Percentiles rank a stretch among this genome's conserved stretches.
Conservation (phyloP, 495 filamentous ascomycete genomes). For the Annulohypoxylon stygium region DNA sequence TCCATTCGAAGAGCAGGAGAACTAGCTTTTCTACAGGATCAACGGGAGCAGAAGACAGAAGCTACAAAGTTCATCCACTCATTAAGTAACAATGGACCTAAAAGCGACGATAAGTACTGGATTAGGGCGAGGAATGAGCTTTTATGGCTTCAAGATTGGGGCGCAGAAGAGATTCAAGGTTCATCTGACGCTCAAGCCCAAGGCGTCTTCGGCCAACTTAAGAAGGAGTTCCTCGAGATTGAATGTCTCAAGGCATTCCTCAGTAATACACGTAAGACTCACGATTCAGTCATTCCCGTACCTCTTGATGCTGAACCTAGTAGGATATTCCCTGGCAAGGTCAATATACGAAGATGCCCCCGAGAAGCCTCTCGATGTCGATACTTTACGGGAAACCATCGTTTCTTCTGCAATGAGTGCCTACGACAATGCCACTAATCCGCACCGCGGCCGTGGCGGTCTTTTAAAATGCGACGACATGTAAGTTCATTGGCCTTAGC, state of each 20-base stretch:
- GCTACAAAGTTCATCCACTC: slow-evolving; percentile 72
- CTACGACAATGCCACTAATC: slow-evolving; percentile 93
- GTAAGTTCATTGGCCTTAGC: slow-evolving; percentile 60
- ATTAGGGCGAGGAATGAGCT: slow-evolving; percentile 72
- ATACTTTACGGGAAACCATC: slow-evolving; percentile 73
- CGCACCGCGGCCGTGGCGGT: slow-evolving; percentile 83
- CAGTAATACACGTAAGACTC: slow-evolving; percentile 71
- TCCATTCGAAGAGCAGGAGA: slow-evolving; percentile 71
- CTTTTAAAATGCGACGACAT: slow-evolving; percentile 88
- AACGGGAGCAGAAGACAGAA: slow-evolving; percentile 75
- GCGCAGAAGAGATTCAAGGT: slow-evolving; percentile 58
- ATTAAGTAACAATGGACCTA: slow-evolving; percentile 62
- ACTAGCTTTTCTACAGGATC: slow-evolving; percentile 67
- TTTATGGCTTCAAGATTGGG: slow-evolving; percentile 88
- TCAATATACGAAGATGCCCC: slow-evolving; percentile 74
- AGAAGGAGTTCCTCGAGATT: slow-evolving; percentile 72
- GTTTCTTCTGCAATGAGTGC: slow-evolving; percentile 75
- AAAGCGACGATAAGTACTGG: slow-evolving; percentile 78
- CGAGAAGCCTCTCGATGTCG: slow-evolving; percentile 63
- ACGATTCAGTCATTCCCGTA: not conserved
- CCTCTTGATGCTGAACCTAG: slow-evolving; percentile 35
- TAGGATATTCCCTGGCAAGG: slow-evolving; percentile 75
- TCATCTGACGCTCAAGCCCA: slow-evolving; percentile 52
- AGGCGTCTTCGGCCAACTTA: slow-evolving; percentile 80
- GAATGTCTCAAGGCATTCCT: slow-evolving; percentile 82